Conservation (phyloP, 768 basidiomycete species). For the Pisolithus sp. region DNA sequence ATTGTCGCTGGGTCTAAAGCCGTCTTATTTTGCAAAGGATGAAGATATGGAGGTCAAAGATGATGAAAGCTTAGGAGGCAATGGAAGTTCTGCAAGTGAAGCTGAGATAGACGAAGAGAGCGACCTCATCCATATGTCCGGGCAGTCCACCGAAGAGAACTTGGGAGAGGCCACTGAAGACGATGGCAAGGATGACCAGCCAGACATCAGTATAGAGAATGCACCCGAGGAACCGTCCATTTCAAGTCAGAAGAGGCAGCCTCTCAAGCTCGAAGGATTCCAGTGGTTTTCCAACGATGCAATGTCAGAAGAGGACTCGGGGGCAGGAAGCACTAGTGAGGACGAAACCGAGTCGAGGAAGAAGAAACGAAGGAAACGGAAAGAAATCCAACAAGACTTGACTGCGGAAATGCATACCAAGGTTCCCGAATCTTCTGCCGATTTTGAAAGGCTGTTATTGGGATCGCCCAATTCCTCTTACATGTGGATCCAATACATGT, state of each 20-base stretch:
- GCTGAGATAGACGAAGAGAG: slow-evolving; percentile 21
- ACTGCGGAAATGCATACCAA: slow-evolving; percentile 86
- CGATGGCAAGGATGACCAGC: slow-evolving; percentile 9
- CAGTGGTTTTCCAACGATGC: slow-evolving; percentile 54
- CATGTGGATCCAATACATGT: slow-evolving; percentile 99
- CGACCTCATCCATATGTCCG: slow-evolving; percentile 4
- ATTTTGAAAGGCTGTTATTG: slow-evolving; percentile 90
- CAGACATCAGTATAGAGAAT: slow-evolving; percentile 11
- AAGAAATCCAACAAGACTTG: slow-evolving; percentile 68
- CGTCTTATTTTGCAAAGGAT: slow-evolving; percentile 73
- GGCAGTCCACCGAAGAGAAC: slow-evolving; percentile 1
- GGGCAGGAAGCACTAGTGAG: slow-evolving; percentile 35
- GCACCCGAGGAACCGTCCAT: slow-evolving; percentile 10
- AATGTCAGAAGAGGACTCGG: slow-evolving; percentile 34
- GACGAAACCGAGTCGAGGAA: slow-evolving; percentile 30
- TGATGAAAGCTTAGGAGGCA: slow-evolving; percentile 20
- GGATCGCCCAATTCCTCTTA: slow-evolving; percentile 96
- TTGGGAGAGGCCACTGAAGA: not conserved
- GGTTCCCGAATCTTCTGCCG: slow-evolving; percentile 83
- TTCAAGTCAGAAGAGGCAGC: slow-evolving; percentile 3
- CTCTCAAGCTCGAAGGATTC: slow-evolving; percentile 60
- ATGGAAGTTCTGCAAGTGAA: slow-evolving; percentile 27
- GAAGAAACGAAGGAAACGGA: slow-evolving; percentile 62
- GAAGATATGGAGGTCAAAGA: slow-evolving; percentile 43
- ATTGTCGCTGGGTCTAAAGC: slow-evolving; percentile 77